Conservation (phyloP, 257 asterid species). For the Solanum megistacrolobum region DNA sequence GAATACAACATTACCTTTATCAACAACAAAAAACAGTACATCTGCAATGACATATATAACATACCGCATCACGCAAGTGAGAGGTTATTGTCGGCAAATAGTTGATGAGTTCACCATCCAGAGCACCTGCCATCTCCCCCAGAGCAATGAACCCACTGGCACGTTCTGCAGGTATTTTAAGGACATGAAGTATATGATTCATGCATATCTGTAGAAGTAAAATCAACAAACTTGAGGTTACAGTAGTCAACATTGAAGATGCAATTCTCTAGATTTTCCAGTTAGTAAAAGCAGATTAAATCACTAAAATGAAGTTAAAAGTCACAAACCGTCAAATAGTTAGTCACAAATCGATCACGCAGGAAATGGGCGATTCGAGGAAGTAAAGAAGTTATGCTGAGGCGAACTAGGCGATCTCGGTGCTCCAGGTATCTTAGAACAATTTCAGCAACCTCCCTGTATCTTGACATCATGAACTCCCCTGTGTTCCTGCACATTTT, state of each 20-base stretch:
- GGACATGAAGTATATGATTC: conserved; percentile 97
- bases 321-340: conserved; percentile 69
- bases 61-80: conserved; percentile 96
- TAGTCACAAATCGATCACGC: conserved; percentile 97
- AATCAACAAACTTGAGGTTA: conserved; percentile 7
- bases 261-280: neutral
- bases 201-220: conserved; percentile 73
- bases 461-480: conserved; percentile 99
- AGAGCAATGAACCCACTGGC: conserved; percentile 98
- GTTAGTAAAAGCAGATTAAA: neutral
- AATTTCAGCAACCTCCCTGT: conserved; percentile 98
- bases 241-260: conserved; percentile 2
- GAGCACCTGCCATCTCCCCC: conserved; percentile 99
- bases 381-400: conserved; percentile 95
- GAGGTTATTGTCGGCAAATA: conserved; percentile 98
- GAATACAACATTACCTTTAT: neutral
- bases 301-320: conserved; percentile 1
- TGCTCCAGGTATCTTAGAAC: conserved; percentile 94
- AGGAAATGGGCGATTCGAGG: conserved; percentile 99
- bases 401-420: conserved; percentile 96
- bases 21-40: neutral
- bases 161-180: conserved; percentile 92
- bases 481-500: conserved; percentile 80
- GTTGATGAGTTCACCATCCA: conserved; percentile 90
- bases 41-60: conserved; percentile 7